Percentiles rank a stretch among this genome's conserved stretches.
Conservation (phyloP, 2,329 filamentous ascomycete genomes). For the Leptosphaerulina australis region DNA sequence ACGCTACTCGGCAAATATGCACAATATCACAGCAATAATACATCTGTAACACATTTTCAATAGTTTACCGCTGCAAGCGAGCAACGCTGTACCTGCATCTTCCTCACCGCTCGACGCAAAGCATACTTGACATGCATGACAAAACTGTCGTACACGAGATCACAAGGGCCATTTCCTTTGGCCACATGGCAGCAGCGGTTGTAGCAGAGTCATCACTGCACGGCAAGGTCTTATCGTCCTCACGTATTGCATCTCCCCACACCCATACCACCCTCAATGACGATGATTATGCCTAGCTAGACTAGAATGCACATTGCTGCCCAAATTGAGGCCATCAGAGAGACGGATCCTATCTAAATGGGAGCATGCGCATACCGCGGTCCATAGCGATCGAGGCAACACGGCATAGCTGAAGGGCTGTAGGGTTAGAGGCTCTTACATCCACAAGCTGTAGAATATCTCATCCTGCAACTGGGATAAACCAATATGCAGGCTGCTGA, state of each 20-base stretch:
- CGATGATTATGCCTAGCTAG: background rate
- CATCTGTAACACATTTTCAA: background rate
- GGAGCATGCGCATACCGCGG: slow-evolving; percentile 3
- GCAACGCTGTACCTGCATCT: slow-evolving; percentile 1
- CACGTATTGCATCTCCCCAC: background rate
- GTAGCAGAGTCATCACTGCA: no score
- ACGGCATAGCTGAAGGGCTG: background rate
- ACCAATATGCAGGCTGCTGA: background rate
- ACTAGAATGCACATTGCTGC: background rate
- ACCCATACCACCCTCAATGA: background rate
- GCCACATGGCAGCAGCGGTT: no score
- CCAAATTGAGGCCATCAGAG: background rate
- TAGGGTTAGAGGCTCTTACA: background rate
- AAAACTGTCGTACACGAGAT: background rate
- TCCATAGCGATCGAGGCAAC: background rate
- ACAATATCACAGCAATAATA: no score
- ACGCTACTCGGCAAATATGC: no score
- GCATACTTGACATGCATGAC: slow-evolving; percentile 3
- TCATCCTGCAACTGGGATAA: background rate
- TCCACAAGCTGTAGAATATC: background rate
- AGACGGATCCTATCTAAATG: background rate
- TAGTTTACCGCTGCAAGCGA: slow-evolving; percentile 5
- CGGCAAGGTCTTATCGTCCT: no score
- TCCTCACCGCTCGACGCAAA: slow-evolving; percentile 1
- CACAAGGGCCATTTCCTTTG: background rate